phyloP scores from a whole-genome alignment of 2,329 filamentous ascomycete genomes.

The Acephala macrosclerotiorum region DNA sequence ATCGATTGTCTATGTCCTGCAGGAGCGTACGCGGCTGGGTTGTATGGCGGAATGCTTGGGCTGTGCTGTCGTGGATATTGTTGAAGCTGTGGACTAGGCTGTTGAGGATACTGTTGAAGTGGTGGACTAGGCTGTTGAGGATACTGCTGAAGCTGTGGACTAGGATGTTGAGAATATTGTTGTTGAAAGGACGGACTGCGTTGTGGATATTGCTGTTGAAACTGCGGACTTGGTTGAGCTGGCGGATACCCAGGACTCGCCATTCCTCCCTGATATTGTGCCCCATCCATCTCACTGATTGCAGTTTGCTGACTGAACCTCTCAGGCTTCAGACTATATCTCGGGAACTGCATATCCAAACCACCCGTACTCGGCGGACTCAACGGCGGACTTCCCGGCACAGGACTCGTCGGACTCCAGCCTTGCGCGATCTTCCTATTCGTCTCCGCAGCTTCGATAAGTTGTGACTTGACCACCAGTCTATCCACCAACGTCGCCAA shows the following conservation, averaged over 20 bases:
- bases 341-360: constrained; percentile 23
- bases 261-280: constrained; percentile 13
- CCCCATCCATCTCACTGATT: constrained; percentile 29
- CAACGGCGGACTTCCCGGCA: constrained; percentile 20
- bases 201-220: not conserved
- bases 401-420: constrained; percentile 19
- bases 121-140: not conserved
- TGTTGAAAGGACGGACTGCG: not conserved
- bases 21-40: constrained; percentile 7
- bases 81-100: not conserved
- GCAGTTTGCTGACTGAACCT: constrained; percentile 27
- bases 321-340: constrained; percentile 17
- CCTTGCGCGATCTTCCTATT: constrained; percentile 32
- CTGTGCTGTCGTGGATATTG: constrained; percentile 5
- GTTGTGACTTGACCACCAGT: constrained; percentile 59
- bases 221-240: not conserved
- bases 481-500: constrained; percentile 75
- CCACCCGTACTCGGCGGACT: constrained; percentile 21
- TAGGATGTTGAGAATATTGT: not conserved
- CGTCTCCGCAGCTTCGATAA: constrained; percentile 35
- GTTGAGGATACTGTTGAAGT: not conserved
- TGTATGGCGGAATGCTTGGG: constrained; percentile 2
- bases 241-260: constrained; percentile 12
- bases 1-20: not conserved
- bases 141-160: not conserved